Evolutionary conservation across 805 yeast species (phyloP).

Genomic region (Aciculoconidium aculeatum): DNA sequence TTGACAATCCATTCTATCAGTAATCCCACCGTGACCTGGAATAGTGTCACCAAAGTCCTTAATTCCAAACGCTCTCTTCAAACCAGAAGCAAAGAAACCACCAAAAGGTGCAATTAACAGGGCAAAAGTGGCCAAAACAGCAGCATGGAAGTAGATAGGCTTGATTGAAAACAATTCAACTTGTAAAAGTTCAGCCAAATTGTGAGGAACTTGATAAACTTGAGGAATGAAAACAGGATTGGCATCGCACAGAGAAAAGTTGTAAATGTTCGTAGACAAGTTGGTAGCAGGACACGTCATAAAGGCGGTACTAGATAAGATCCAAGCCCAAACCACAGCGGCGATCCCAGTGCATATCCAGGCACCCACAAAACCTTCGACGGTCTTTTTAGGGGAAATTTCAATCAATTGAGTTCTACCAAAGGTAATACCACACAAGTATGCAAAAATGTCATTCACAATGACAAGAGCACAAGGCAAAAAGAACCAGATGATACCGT

Average conservation of each 20-base stretch:
- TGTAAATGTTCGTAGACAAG: constrained; percentile 55
- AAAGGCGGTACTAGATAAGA: constrained; percentile 61
- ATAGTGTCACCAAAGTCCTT: constrained; percentile 98
- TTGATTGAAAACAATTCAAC: constrained; percentile 54
- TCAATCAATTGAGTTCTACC: constrained; percentile 89
- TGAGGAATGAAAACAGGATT: constrained; percentile 88
- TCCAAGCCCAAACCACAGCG: constrained; percentile 59
- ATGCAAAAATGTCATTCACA: constrained; percentile 93
- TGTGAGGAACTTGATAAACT: constrained; percentile 66
- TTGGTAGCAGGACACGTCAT: constrained; percentile 83
- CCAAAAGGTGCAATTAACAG: constrained; percentile 98
- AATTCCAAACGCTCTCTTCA: constrained; percentile 91
- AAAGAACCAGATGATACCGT: constrained; percentile 91
- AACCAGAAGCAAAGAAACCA: constrained; percentile 96
- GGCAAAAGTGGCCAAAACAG: constrained; percentile 86
- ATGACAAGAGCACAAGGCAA: constrained; percentile 89
- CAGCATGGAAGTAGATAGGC: constrained; percentile 88
- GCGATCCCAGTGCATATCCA: constrained; percentile 88
- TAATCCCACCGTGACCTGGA: constrained; percentile 98
- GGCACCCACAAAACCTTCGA: constrained; percentile 96
- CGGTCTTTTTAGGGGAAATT: constrained; percentile 94
- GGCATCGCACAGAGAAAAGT: constrained; percentile 66
- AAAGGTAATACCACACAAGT: constrained; percentile 93
- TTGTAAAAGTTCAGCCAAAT: constrained; percentile 43
- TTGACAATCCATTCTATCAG: constrained; percentile 97